Evolutionary conservation across 371 early-diverging fungal genomes (phyloP), one percentile per base, ranked within the genome.

Genomic region (Rhizopus sp.): DNA sequence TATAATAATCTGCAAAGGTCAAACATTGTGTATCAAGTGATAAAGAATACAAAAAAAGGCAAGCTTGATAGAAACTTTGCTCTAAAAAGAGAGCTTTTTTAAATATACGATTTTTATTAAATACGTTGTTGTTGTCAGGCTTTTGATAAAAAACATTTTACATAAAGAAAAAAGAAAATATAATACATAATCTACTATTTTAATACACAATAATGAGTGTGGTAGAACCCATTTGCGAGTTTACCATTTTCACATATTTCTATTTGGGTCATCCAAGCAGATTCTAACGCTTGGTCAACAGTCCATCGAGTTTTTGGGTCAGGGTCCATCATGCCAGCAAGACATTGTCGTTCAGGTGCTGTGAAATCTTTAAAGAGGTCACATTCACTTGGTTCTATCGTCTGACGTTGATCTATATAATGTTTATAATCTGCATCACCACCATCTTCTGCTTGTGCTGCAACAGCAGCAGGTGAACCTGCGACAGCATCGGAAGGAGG

Each of bases 261-360:
- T 7, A 70, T 59, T 5, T 55, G n/a, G 23, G 53, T 60, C 57
- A 95, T 74, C 95, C 95, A 96, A 13, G 83, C 77, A 72, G 92
- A 94, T 17, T 78, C 57, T 38, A 95, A 75, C 2, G 93, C 95
- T 69, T 93, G 79, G 8, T 79, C 77, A 12, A 88, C 89, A 3
- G 93, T 93, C 73, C 93, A 73, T 48, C 97, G 88, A 50, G 78
- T 70, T 2, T 66, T 55, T 0, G 93, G 92, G 59, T 93, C 83
- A 34, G 91, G 81, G 31, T 86, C 72, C 40, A 96, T 80, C 55
- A 92, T 63, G 29, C 63, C 60, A 30, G 72, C 63, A 5, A 75
- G 54, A 42, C 71, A 71, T 23, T 59, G 63, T 23, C 71, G 62
- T 49, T 69, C 72, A 8, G 49, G 48, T 51, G 53, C 57, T 34